phyloP scores from a whole-genome alignment of 306 rosid genomes.

The Cajanus cajan region DNA sequence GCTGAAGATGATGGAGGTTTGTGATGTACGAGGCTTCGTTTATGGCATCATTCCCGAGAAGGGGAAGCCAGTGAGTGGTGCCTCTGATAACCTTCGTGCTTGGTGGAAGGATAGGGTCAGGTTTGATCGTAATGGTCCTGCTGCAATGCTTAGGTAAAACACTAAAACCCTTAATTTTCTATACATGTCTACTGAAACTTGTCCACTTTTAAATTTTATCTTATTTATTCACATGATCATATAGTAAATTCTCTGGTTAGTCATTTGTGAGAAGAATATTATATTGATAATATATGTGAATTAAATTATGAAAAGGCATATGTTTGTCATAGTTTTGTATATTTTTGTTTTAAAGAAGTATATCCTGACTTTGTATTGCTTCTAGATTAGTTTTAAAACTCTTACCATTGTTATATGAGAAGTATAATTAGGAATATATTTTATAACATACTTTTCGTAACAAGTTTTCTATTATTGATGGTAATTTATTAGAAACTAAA shows the following conservation, averaged over 20 bases:
- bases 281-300: background rate
- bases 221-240: too few species aligned
- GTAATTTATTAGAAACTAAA: too few species aligned
- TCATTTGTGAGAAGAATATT: background rate
- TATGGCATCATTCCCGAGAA: conserved; percentile 74
- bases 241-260: background rate
- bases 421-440: too few species aligned
- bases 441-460: too few species aligned
- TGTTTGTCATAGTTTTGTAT: background rate
- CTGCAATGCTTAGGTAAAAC: conserved; percentile 48
- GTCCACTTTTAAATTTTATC: too few species aligned
- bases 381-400: background rate
- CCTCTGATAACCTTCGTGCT: conserved; percentile 75
- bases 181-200: too few species aligned
- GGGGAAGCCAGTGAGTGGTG: conserved; percentile 65
- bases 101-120: conserved; percentile 85
- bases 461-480: too few species aligned
- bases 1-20: conserved; percentile 79
- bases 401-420: too few species aligned
- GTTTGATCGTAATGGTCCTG: conserved; percentile 65
- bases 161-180: too few species aligned
- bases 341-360: background rate
- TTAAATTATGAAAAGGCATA: background rate
- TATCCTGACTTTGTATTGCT: background rate
- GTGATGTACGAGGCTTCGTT: conserved; percentile 66